Evolutionary conservation across 805 yeast species (phyloP), one percentile per base, ranked within the genome.

Genomic region (Ogataea thermomethanolica): DNA sequence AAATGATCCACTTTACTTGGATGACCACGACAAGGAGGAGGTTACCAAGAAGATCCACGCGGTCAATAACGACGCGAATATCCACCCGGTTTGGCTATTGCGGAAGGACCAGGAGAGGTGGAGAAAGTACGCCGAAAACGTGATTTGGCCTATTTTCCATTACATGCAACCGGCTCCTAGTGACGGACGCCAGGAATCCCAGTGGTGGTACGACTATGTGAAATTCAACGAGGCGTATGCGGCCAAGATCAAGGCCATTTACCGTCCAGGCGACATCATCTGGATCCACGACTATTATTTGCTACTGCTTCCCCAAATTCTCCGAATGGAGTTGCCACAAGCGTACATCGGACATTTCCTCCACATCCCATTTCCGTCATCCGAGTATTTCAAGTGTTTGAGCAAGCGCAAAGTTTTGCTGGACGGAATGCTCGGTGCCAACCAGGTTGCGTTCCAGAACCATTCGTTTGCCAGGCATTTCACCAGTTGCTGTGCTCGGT

Each of bases 251-350:
- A 71, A 78, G 50, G 70, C 74, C 34, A 70, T 85, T 23, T 93
- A 89, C 59, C 65, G 77, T 48, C 87, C 90, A 4, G 99, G 99
- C 25, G 97, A 90, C 60, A 72, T 90, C 28, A 81, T 90, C 41
- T 86, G 95, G 95, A 74, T 90, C 51, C 96, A 90, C 65, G 97
- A 90, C 64, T 89, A 87, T 64, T 87, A 90, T 56, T 66, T 90
- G 45, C 64, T 89, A 46, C 65, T 90, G 31, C 67, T 90, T 43
- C 97, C 97, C 2, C 93, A 84, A 56, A 71, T 90, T 61, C 65
- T 90, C 48, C 73, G 95, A 50, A 80, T 82, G 84, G 78, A 76
- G 54, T 70, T 83, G 35, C 87, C 87, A 2, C 76, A 81, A 41
- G 84, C 86, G 5, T 69, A 70, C 45, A 83, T 90, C 49, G 93